A percentile compares a stretch with the other conserved stretches of the same genome.
These are phyloP conservation scores for Arthrobotrys conoides DNA, from an alignment of 2,329 filamentous ascomycete species.

Conservation along the genomic window DNA sequence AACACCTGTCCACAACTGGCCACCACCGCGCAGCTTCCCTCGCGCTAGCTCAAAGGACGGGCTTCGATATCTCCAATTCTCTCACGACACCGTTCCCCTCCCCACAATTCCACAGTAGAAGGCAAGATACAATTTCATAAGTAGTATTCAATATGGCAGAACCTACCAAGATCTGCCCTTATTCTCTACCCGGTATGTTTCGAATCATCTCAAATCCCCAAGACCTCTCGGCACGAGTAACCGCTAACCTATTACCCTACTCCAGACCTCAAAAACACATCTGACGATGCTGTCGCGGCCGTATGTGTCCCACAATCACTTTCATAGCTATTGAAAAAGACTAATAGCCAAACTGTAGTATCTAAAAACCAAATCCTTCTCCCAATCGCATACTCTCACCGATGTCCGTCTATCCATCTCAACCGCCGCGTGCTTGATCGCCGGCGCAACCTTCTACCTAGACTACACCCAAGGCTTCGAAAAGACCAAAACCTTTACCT, in stretches of 20 bases:
- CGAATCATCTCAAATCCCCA: neutral
- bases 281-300: conserved; percentile 86
- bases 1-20: conserved; percentile 60
- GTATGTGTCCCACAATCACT: conserved; percentile 45
- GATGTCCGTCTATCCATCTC: conserved; percentile 88
- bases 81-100: conserved; percentile 25
- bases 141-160: conserved; percentile 35
- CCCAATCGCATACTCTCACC: conserved; percentile 82
- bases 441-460: conserved; percentile 86
- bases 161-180: conserved; percentile 63
- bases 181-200: conserved; percentile 61
- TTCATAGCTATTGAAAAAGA: neutral
- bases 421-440: conserved; percentile 83
- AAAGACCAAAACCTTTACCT: conserved; percentile 83
- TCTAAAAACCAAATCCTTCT: conserved; percentile 87
- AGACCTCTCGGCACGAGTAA: conserved; percentile 10
- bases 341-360: conserved; percentile 74
- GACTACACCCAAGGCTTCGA: conserved; percentile 92
- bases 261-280: conserved; percentile 93
- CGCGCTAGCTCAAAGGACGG: conserved; percentile 28
- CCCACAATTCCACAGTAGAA: conserved; percentile 19
- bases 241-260: neutral
- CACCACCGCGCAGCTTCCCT: conserved; percentile 42
- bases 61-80: conserved; percentile 32
- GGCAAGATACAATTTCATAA: conserved; percentile 22